Conservation (phyloP, 164 flowering plant species). For the Echeveria elegans region DNA sequence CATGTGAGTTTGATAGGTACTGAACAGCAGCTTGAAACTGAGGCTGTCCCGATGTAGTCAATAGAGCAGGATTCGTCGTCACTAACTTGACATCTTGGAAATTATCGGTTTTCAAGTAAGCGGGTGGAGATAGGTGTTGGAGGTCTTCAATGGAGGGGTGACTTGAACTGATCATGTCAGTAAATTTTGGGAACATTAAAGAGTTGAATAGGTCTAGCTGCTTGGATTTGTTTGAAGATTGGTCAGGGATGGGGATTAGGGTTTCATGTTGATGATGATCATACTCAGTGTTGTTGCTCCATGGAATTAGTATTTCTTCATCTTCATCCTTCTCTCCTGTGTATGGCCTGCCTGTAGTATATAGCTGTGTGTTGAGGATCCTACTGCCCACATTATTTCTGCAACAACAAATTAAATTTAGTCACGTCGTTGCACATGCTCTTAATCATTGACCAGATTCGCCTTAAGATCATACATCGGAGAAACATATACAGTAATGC, state of each 20-base stretch:
- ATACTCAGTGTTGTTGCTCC: neutral
- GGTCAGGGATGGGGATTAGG: neutral
- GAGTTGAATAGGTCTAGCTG: conserved; percentile 15
- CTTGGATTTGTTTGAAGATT: conserved; percentile 30
- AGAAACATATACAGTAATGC: neutral
- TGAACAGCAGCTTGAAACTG: conserved; percentile 26
- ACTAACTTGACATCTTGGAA: conserved; percentile 2
- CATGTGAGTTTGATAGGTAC: conserved; percentile 13
- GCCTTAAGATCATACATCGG: neutral
- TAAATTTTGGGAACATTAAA: conserved; percentile 23
- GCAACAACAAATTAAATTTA: neutral
- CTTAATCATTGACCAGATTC: neutral
- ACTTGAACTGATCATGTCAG: conserved; percentile 20
- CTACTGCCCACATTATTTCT: neutral
- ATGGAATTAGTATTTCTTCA: conserved; percentile 3
- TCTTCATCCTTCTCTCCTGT: neutral
- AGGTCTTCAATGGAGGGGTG: conserved; percentile 10
- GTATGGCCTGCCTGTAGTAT: neutral
- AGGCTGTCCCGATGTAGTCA: conserved; percentile 22
- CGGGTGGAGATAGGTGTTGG: conserved; percentile 12
- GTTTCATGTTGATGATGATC: neutral
- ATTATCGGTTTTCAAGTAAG: conserved; percentile 11
- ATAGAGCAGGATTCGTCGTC: neutral
- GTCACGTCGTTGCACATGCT: neutral
- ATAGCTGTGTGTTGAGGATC: neutral